These are phyloP conservation scores for Silybum marianum DNA, from an alignment of 129 eudicot genomes.

Conservation along the genomic window DNA sequence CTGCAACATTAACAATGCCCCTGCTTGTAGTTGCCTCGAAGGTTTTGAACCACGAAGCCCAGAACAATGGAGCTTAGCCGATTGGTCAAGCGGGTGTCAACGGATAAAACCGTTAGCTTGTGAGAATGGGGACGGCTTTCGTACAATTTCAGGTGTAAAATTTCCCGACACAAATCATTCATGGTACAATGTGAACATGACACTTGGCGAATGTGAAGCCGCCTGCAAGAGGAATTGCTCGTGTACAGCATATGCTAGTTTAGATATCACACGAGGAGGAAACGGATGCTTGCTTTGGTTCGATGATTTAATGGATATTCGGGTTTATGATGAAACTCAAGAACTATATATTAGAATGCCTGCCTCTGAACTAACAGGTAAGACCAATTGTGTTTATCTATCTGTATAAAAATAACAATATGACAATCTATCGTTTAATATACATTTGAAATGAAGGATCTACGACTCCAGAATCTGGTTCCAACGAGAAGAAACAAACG, in stretches of 20 bases:
- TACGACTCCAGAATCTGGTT: not conserved
- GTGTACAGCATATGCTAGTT: constrained; percentile 53
- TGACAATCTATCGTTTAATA: not conserved
- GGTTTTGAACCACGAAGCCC: constrained; percentile 45
- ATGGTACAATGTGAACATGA: constrained; percentile 39
- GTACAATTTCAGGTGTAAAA: constrained; percentile 24
- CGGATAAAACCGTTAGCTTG: constrained; percentile 38
- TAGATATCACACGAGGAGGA: constrained; percentile 29
- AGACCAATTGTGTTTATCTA: not conserved
- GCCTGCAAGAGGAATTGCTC: constrained; percentile 54
- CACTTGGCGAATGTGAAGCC: constrained; percentile 42
- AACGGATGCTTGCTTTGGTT: constrained; percentile 65
- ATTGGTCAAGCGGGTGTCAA: constrained; percentile 61
- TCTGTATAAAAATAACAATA: not conserved
- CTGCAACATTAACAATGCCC: constrained; percentile 40
- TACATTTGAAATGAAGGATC: constrained; percentile 13
- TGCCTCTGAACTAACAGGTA: constrained; percentile 40
- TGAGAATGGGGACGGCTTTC: constrained; percentile 44
- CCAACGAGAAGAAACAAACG: constrained; percentile 17
- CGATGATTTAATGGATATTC: constrained; percentile 49
- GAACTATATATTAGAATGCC: constrained; percentile 49
- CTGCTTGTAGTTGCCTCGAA: constrained; percentile 49
- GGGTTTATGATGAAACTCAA: constrained; percentile 29
- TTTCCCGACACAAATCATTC: constrained; percentile 42
- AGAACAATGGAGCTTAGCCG: constrained; percentile 39